Percentiles rank a stretch among this genome's conserved stretches.
phyloP scores from a whole-genome alignment of 352 stramenopile genomes.

The Pythium grandisporangium region DNA sequence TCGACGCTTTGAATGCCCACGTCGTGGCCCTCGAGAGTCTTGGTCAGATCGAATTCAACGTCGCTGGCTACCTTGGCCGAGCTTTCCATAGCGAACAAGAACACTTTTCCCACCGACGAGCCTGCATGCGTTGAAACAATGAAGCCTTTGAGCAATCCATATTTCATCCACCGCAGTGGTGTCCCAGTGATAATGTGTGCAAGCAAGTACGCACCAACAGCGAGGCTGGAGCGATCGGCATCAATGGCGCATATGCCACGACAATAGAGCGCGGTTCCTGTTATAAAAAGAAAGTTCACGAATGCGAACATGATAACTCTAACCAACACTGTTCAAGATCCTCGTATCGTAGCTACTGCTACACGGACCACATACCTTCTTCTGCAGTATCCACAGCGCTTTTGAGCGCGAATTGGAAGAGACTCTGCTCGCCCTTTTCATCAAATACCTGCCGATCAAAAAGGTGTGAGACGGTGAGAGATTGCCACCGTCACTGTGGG shows the following conservation, averaged over 20 bases:
- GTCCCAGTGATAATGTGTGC: not conserved
- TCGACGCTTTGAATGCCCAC: constrained; percentile 54
- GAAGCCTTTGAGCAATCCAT: too few species aligned
- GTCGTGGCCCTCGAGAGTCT: constrained; percentile 45
- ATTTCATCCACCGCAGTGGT: too few species aligned
- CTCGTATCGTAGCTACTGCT: too few species aligned
- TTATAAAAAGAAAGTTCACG: too few species aligned
- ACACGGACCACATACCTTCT: too few species aligned
- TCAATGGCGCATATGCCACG: constrained; percentile 50
- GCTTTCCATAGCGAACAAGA: constrained; percentile 46
- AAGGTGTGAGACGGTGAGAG: too few species aligned
- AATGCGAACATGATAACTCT: too few species aligned
- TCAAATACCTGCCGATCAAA: constrained; percentile 41
- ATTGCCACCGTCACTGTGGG: too few species aligned
- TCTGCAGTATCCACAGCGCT: constrained; percentile 25
- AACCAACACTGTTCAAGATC: too few species aligned
- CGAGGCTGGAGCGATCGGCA: constrained; percentile 28
- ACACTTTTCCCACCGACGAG: constrained; percentile 45
- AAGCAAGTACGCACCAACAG: constrained; percentile 25
- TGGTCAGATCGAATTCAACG: constrained; percentile 49
- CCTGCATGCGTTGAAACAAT: constrained; percentile 20
- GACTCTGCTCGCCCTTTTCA: constrained; percentile 31
- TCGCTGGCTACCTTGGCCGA: constrained; percentile 29
- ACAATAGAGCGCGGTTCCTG: constrained; percentile 43
- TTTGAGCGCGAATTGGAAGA: constrained; percentile 53